Conservation (phyloP, 805 yeast species). For the Cyberlindnera galapagoensis region DNA sequence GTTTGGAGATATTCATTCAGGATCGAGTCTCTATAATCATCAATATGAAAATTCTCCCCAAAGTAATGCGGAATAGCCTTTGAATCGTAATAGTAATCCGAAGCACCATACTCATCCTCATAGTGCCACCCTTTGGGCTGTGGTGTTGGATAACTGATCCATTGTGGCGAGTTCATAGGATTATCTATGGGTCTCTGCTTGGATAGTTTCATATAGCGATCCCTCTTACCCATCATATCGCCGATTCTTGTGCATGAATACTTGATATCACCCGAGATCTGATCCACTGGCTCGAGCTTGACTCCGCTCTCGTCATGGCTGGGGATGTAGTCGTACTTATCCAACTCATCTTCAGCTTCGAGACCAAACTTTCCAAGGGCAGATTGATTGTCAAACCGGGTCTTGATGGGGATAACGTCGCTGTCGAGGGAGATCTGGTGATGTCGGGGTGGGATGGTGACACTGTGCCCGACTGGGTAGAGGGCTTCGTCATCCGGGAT, state of each 20-base stretch:
- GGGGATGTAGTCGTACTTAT: too few relatives aligned
- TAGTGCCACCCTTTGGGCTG: conserved; percentile 36
- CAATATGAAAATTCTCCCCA: conserved; percentile 30
- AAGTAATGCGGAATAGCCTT: conserved; percentile 25
- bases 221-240: conserved; percentile 43
- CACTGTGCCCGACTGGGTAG: conserved; percentile 9
- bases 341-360: conserved; percentile 5
- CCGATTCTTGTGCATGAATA: conserved; percentile 13
- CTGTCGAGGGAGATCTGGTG: conserved; percentile 15
- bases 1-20: conserved; percentile 5
- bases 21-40: conserved; percentile 21
- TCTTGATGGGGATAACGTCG: conserved; percentile 17
- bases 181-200: conserved; percentile 62
- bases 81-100: conserved; percentile 21
- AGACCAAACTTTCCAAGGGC: conserved; percentile 14
- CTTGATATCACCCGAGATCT: conserved; percentile 9
- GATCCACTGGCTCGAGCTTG: conserved; percentile 9
- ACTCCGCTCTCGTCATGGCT: conserved; percentile 1
- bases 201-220: conserved; percentile 57
- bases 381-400: conserved; percentile 22
- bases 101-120: conserved; percentile 23
- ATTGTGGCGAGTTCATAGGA: conserved; percentile 57
- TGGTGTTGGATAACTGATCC: conserved; percentile 86
- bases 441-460: conserved; percentile 13
- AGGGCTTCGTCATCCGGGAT: conserved; percentile 13